Evolutionary conservation across 371 early-diverging fungal species (phyloP).

Genomic region (Mucor velutinosus): DNA sequence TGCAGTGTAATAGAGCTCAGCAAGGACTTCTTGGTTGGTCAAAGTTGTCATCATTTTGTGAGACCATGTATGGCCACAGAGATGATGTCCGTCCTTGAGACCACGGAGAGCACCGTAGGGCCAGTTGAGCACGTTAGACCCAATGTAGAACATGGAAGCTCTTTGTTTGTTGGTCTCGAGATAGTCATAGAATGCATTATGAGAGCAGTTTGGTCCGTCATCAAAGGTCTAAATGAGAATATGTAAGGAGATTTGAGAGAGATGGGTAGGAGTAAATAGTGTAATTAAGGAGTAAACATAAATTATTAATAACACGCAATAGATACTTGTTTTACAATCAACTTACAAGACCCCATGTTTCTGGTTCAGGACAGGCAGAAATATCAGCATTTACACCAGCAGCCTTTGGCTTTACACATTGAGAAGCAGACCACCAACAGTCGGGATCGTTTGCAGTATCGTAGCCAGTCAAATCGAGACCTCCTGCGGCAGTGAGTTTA

Average conservation of each 20-base stretch:
- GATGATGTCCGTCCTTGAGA: conserved; percentile 51
- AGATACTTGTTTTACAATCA: background rate
- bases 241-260: conserved; percentile 3
- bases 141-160: conserved; percentile 60
- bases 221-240: conserved; percentile 45
- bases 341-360: conserved; percentile 47
- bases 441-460: conserved; percentile 44
- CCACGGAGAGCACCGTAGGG: conserved; percentile 56
- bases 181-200: conserved; percentile 53
- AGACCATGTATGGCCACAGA: conserved; percentile 59
- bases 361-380: conserved; percentile 41
- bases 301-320: conserved; percentile 3
- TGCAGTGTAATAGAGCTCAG: conserved; percentile 56
- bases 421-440: conserved; percentile 54
- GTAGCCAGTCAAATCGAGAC: conserved; percentile 26
- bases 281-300: background rate
- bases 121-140: conserved; percentile 54
- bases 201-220: conserved; percentile 57
- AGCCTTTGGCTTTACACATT: conserved; percentile 42
- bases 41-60: conserved; percentile 57
- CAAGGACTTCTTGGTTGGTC: conserved; percentile 54
- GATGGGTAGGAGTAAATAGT: background rate
- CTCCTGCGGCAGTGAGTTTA: conserved; percentile 23
- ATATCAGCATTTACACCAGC: conserved; percentile 41
- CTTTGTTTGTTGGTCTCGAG: conserved; percentile 48